Conservation (phyloP, 495 filamentous ascomycete genomes). For the Staphylotrichum longicolle region DNA sequence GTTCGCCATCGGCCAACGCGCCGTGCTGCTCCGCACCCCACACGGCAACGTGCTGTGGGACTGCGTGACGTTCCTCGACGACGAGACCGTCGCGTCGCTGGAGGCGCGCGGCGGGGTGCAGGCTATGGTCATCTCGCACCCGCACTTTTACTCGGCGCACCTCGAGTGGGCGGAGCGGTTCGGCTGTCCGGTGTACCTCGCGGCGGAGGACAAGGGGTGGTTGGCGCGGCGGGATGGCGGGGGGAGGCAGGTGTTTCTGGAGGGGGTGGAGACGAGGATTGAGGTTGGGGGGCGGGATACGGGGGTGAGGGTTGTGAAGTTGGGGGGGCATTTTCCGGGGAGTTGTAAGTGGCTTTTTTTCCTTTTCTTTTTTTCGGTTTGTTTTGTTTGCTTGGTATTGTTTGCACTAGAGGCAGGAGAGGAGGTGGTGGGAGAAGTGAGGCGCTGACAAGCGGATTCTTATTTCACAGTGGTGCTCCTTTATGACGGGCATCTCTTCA, state of each 20-base stretch:
- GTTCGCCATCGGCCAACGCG: slow-evolving; percentile 70
- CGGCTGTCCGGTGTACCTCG: slow-evolving; percentile 60
- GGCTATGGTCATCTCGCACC: slow-evolving; percentile 77
- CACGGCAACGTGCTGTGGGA: slow-evolving; percentile 74
- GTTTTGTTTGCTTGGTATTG: no score
- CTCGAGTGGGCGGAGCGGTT: slow-evolving; percentile 65
- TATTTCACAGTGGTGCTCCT: slow-evolving; percentile 49
- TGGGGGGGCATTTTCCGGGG: slow-evolving; percentile 74
- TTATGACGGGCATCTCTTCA: slow-evolving; percentile 57
- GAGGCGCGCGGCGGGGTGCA: slow-evolving; percentile 53
- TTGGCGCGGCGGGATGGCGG: slow-evolving; percentile 29
- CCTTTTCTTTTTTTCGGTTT: not conserved
- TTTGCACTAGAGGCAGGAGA: not conserved
- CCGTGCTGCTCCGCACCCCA: slow-evolving; percentile 59
- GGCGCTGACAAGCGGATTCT: not conserved
- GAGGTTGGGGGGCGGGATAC: slow-evolving; percentile 41
- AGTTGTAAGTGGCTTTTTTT: slow-evolving; percentile 35
- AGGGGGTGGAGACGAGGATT: slow-evolving; percentile 24
- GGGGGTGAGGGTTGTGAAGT: slow-evolving; percentile 61
- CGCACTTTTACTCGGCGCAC: slow-evolving; percentile 74
- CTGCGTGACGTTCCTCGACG: slow-evolving; percentile 62
- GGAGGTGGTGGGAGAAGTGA: not conserved
- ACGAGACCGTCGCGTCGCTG: slow-evolving; percentile 52
- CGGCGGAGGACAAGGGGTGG: slow-evolving; percentile 63
- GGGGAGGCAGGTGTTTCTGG: slow-evolving; percentile 45